Percentiles rank a stretch among this genome's conserved stretches.
These are phyloP conservation scores for Helichrysum umbraculigerum DNA, from an alignment of 129 eudicot genomes.

Conservation along the genomic window DNA sequence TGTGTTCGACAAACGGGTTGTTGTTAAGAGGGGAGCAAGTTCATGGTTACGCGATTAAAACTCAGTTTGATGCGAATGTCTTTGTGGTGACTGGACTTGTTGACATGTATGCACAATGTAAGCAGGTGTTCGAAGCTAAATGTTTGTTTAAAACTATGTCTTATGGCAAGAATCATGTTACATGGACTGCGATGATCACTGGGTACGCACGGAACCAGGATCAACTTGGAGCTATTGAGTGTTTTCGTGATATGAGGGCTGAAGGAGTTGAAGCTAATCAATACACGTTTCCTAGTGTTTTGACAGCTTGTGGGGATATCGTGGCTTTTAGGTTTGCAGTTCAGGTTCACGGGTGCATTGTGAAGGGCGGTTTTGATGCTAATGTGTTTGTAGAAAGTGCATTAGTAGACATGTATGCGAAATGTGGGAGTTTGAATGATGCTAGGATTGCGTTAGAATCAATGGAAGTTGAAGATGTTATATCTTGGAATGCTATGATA, in stretches of 20 bases:
- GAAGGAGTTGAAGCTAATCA: slow-evolving; percentile 71
- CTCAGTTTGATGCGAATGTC: slow-evolving; percentile 47
- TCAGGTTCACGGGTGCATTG: slow-evolving; percentile 70
- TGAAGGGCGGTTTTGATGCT: slow-evolving; percentile 56
- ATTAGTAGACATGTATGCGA: slow-evolving; percentile 70
- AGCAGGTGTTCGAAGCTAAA: slow-evolving; percentile 50
- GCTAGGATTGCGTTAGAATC: slow-evolving; percentile 54
- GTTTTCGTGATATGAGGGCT: slow-evolving; percentile 62
- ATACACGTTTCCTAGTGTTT: slow-evolving; percentile 70
- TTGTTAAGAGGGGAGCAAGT: slow-evolving; percentile 61
- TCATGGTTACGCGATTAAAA: slow-evolving; percentile 58
- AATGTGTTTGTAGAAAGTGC: slow-evolving; percentile 74
- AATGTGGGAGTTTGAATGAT: slow-evolving; percentile 57
- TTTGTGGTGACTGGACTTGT: slow-evolving; percentile 74
- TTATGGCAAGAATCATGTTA: slow-evolving; percentile 58
- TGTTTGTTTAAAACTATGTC: slow-evolving; percentile 45
- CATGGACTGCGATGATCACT: slow-evolving; percentile 84
- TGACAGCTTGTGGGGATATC: slow-evolving; percentile 56
- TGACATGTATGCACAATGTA: slow-evolving; percentile 77
- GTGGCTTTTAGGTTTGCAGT: slow-evolving; percentile 44
- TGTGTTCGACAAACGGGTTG: slow-evolving; percentile 58
- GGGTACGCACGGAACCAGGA: slow-evolving; percentile 66
- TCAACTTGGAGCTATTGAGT: slow-evolving; percentile 51
- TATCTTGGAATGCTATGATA: slow-evolving; percentile 79
- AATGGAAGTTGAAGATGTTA: slow-evolving; percentile 50